Base-by-base conservation (phyloP, 805 yeast species). In the Blastobotrys chiropterorum region DNA sequence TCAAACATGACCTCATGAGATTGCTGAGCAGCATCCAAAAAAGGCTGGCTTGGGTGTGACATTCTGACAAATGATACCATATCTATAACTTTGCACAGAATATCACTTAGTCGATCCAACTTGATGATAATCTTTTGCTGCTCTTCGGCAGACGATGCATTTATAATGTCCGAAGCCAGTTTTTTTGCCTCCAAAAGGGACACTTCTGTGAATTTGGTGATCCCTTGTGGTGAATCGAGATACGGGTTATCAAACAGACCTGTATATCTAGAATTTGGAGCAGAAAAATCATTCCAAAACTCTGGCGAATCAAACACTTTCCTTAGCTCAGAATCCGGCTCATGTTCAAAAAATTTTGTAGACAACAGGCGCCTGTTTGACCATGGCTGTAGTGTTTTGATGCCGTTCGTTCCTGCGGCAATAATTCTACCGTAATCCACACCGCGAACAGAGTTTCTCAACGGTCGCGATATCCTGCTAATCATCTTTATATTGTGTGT, bases 31-130 rank as follows among this genome's bases (percentile, higher is more conserved):
- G 90, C 90, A 40, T 74, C 75, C 8, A 85, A 75, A 76, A 87
- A 89, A 15, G 72, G 67, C 47, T 72, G 72, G 56, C 83, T 78
- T 0, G 98, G 97, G 64, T 92, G 98, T 1, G 85, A 82, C 20
- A 89, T 90, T 46, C 98, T 73, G 26, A 94, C 81, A 69, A 92
- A 92, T 60, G 90, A 98, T 38, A 96, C 92, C 47, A 92, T 77
- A 67, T 94, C 99, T 41, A 94, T 90, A 3, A 89, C 97, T 52
- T 96, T 79, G 65, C 99, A 94, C 30, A 94, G 69, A 26, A 85
- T 79, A 64, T 94, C 98, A 62, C 96, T 86, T 40, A 94, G 70
- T 58, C 89, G 80, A 64, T 94, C 99, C 56, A 94, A 71, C 49
- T 82, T 80, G 43, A 79, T 64, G 50, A 92, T 78, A 50, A 80